These are phyloP conservation scores for Aspergillus sp. DNA, from an alignment of 2,329 filamentous ascomycete genomes.

Conservation along the genomic window DNA sequence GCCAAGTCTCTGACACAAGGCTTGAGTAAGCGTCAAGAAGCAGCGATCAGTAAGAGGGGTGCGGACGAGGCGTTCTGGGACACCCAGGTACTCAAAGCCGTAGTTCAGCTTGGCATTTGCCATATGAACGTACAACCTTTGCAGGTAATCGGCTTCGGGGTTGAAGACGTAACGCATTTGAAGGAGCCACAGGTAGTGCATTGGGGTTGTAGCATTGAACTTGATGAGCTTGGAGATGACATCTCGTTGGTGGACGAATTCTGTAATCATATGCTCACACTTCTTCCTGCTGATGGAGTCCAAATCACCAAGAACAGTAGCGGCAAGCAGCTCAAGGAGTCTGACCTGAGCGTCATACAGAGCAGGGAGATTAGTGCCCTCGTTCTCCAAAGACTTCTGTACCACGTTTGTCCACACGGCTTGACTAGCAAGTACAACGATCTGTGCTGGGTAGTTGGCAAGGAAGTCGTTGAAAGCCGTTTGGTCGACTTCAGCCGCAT, in stretches of 20 bases:
- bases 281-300: slow-evolving; percentile 86
- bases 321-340: slow-evolving; percentile 78
- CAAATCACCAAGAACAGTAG: slow-evolving; percentile 84
- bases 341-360: slow-evolving; percentile 80
- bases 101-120: slow-evolving; percentile 94
- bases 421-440: slow-evolving; percentile 91
- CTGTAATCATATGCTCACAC: slow-evolving; percentile 97
- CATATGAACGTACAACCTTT: slow-evolving; percentile 88
- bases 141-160: slow-evolving; percentile 71
- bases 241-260: slow-evolving; percentile 97
- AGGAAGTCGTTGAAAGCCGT: slow-evolving; percentile 75
- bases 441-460: slow-evolving; percentile 79
- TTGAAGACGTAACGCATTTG: slow-evolving; percentile 96
- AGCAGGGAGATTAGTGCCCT: slow-evolving; percentile 62
- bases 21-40: slow-evolving; percentile 96
- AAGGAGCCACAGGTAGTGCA: slow-evolving; percentile 86
- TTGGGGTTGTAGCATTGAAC: slow-evolving; percentile 66
- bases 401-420: slow-evolving; percentile 89
- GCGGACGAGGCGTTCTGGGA: slow-evolving; percentile 90
- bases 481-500: slow-evolving; percentile 64
- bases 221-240: slow-evolving; percentile 81
- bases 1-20: slow-evolving; percentile 87
- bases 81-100: slow-evolving; percentile 95
- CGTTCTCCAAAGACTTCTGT: slow-evolving; percentile 68
- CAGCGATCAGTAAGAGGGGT: slow-evolving; percentile 97